phyloP scores from a whole-genome alignment of 2,329 filamentous ascomycete genomes.

The Ramularia endophylla region DNA sequence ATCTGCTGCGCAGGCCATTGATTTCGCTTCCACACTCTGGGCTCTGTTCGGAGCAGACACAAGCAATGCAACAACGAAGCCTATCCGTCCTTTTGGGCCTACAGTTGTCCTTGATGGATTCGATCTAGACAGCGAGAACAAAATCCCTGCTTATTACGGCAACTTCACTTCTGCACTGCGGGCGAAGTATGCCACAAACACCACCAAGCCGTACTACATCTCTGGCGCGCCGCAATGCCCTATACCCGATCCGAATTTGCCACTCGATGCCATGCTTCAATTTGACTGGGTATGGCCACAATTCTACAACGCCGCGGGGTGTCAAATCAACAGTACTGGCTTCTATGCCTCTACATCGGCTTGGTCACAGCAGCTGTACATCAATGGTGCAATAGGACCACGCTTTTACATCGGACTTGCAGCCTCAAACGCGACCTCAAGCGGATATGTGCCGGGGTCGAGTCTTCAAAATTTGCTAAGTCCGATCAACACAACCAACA shows the following conservation, averaged over 20 bases:
- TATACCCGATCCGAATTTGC: constrained; percentile 32
- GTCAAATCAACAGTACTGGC: too few species aligned
- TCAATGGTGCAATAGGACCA: constrained; percentile 11
- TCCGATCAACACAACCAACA: constrained; percentile 17
- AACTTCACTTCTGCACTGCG: constrained; percentile 28
- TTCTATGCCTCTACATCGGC: too few species aligned
- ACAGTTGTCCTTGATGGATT: constrained; percentile 33
- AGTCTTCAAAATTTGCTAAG: constrained; percentile 22
- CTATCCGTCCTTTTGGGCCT: constrained; percentile 24
- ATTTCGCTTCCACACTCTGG: constrained; percentile 32
- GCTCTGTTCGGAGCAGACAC: constrained; percentile 31
- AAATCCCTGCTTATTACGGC: constrained; percentile 23
- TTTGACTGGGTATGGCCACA: constrained; percentile 37
- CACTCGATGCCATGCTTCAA: constrained; percentile 24
- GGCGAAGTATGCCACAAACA: constrained; percentile 15
- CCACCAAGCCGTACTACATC: constrained; percentile 31
- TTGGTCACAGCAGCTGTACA: too few species aligned
- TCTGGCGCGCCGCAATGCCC: constrained; percentile 35
- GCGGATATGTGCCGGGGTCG: constrained; percentile 27
- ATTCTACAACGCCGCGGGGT: constrained; percentile 37
- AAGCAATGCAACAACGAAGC: constrained; percentile 21
- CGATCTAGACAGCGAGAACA: constrained; percentile 35
- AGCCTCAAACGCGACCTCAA: constrained; percentile 21
- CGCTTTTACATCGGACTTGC: constrained; percentile 30
- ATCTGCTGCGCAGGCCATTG: constrained; percentile 22